phyloP scores from a whole-genome alignment of 2,329 filamentous ascomycete species.

The Aspergillus melleus region DNA sequence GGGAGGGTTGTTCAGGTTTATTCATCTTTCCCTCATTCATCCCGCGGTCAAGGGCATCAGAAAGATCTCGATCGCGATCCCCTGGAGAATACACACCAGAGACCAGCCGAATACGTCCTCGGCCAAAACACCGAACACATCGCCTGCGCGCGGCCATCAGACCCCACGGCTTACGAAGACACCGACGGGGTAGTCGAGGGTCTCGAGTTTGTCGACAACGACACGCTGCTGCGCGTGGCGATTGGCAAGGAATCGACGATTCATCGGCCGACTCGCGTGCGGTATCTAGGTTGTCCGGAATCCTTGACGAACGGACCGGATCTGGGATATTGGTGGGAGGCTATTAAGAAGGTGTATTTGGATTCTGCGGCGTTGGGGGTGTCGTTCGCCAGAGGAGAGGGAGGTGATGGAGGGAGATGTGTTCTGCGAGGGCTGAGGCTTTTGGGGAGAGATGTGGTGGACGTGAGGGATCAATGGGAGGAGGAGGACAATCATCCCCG shows the following conservation, averaged over 20 bases:
- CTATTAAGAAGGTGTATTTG: constrained; percentile 18
- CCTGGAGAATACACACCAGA: no score
- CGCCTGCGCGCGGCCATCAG: not conserved
- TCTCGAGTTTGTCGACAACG: constrained; percentile 21
- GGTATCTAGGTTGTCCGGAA: constrained; percentile 19
- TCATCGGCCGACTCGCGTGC: constrained; percentile 18
- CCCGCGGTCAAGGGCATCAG: not conserved
- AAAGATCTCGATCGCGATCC: no score
- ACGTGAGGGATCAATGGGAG: no score
- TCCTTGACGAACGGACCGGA: not conserved
- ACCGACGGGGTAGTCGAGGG: constrained; percentile 20
- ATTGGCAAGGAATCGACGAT: constrained; percentile 19
- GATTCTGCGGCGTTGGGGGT: constrained; percentile 21
- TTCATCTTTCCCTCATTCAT: not conserved
- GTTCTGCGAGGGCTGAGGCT: constrained; percentile 18
- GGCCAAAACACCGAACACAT: constrained; percentile 6
- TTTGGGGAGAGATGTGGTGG: not conserved
- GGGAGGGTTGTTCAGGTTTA: constrained; percentile 24
- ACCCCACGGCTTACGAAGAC: constrained; percentile 13
- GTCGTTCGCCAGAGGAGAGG: constrained; percentile 2
- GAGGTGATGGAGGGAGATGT: constrained; percentile 7
- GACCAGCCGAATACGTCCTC: constrained; percentile 17
- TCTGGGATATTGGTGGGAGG: constrained; percentile 20
- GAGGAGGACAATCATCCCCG: no score
- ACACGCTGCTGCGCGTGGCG: constrained; percentile 20